These are phyloP conservation scores for Neonectria punicea DNA, from an alignment of 2,329 filamentous ascomycete species.

Conservation along the genomic window DNA sequence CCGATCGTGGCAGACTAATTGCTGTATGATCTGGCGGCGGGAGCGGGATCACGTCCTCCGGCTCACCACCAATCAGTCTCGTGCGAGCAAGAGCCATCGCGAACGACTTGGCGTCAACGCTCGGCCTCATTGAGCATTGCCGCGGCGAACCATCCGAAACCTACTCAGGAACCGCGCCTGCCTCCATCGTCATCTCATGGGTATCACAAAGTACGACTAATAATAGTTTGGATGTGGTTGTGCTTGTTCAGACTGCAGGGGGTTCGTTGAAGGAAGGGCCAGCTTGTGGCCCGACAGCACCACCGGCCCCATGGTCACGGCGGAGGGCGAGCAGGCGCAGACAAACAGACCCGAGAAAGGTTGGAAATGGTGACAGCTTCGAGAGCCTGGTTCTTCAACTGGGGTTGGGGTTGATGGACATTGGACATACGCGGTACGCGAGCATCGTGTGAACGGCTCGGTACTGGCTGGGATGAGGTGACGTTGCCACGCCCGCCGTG, in stretches of 20 bases:
- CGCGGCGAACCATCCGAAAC: constrained; percentile 28
- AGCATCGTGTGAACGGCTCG: constrained; percentile 26
- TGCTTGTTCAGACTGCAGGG: not conserved
- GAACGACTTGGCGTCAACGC: constrained; percentile 14
- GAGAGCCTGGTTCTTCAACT: constrained; percentile 18
- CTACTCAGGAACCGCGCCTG: constrained; percentile 1
- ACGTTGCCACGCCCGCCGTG: constrained; percentile 25
- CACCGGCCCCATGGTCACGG: not conserved
- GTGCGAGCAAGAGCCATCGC: not conserved
- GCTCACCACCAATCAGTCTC: constrained; percentile 10
- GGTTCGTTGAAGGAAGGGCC: not conserved
- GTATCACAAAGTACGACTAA: not conserved
- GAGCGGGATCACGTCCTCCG: constrained; percentile 19
- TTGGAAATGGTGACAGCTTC: constrained; percentile 21
- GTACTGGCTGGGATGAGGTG: constrained; percentile 34
- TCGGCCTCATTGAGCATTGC: constrained; percentile 35
- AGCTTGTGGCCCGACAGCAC: constrained; percentile 6
- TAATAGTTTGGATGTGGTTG: not conserved
- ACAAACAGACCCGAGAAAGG: constrained; percentile 23
- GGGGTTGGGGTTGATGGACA: constrained; percentile 16
- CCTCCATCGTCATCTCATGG: not conserved
- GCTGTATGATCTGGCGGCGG: constrained; percentile 23
- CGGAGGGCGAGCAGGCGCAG: constrained; percentile 5
- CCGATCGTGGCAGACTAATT: constrained; percentile 29
- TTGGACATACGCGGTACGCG: constrained; percentile 23